Evolutionary conservation across 805 yeast genomes (phyloP), one percentile per base, ranked within the genome.

Genomic region (Vanderwaltozyma polyspora): DNA sequence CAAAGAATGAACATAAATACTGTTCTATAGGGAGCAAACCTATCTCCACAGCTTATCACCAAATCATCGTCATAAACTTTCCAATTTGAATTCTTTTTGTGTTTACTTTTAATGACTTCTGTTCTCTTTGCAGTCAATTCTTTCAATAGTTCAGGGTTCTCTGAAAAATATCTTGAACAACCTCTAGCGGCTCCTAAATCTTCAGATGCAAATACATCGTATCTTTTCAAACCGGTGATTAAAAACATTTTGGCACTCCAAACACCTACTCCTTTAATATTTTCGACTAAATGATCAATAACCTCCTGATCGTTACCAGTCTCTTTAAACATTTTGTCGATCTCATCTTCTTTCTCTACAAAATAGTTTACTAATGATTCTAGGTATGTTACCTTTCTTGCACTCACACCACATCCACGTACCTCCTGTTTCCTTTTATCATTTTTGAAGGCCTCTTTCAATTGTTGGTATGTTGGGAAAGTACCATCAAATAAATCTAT

Each of bases 171-270:
- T 19, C 66, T 54, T 0, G 84, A 70, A 38, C 78, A 71, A 0
- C 96, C 96, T 41, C 94, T 63, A 22, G 87, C 85, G 2, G 87
- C 71, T 1, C 95, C 96, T 31, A 87, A 59, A 57, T 87, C 96
- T 14, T 76, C 83, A 5, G 71, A 61, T 5, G 91, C 79, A 53
- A 84, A 84, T 0, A 83, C 72, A 52, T 87, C 77, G 50, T 72
- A 51, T 37, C 82, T 67, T 18, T 67, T 68, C 29, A 86, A 59
- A 1, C 81, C 79, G 50, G 84, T 84, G 16, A 79, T 49, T 13
- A 82, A 57, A 55, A 85, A 87, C 95, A 87, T 87, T 35, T 79
- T 80, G 0, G 91, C 87, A 4, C 86, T 74, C 97, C 97, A 87
- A 2, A 68, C 67, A 0, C 91, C 93, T 13, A 82, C 69, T 0